Percentiles rank a stretch among this genome's conserved stretches.
phyloP scores from a whole-genome alignment of 495 filamentous ascomycete genomes.

The Tuber umbilicatum region DNA sequence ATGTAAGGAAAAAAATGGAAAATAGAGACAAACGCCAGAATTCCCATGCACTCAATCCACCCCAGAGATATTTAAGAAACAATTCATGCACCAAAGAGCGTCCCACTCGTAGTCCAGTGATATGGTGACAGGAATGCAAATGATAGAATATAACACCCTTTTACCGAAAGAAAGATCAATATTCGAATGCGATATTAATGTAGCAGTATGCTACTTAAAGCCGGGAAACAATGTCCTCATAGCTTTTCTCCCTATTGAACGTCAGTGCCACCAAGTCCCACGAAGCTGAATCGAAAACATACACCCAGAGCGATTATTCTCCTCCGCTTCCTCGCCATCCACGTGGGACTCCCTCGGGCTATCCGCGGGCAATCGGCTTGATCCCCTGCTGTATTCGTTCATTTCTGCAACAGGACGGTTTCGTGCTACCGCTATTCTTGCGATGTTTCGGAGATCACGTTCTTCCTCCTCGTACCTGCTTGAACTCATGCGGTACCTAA shows the following conservation, averaged over 20 bases:
- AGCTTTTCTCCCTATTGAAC: conserved; percentile 23
- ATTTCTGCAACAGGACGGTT: conserved; percentile 3
- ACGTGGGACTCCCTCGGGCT: neutral
- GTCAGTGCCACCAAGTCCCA: neutral
- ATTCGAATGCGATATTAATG: neutral
- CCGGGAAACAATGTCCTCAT: conserved; percentile 26
- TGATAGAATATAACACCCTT: conserved; percentile 20
- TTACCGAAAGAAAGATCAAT: neutral
- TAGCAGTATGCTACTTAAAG: conserved; percentile 14
- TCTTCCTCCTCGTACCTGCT: neutral
- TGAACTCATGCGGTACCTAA: neutral
- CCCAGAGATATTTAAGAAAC: neutral
- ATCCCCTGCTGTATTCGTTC: conserved; percentile 4
- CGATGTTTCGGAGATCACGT: neutral
- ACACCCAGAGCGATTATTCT: conserved; percentile 19
- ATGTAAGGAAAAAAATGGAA: conserved; percentile 1
- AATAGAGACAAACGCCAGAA: conserved; percentile 9
- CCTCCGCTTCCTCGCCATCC: conserved; percentile 20
- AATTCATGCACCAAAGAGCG: neutral
- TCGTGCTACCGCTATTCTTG: conserved; percentile 8
- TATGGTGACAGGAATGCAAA: conserved; percentile 15
- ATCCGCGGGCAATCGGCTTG: neutral
- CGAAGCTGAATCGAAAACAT: conserved; percentile 7
- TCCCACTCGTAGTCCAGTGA: neutral
- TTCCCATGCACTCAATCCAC: conserved; percentile 3